phyloP scores from a whole-genome alignment of 208 protist genomes.

The Acanthamoeba castellanii region DNA sequence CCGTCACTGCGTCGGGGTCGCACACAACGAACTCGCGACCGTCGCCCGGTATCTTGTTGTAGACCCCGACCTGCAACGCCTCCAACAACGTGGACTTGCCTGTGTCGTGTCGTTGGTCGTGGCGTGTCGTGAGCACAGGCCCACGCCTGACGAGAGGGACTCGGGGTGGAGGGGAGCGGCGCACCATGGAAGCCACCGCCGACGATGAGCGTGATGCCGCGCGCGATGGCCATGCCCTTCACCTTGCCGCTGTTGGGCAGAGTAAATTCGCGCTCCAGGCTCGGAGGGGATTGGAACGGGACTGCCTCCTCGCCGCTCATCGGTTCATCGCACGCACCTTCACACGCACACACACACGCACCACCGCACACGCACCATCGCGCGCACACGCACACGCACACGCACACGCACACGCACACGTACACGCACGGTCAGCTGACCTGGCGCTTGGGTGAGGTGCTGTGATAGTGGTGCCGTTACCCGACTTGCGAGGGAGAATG shows the following conservation, averaged over 20 bases:
- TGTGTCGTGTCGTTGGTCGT: neutral
- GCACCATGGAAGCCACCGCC: constrained; percentile 95
- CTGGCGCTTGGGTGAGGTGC: neutral
- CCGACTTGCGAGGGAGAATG: constrained; percentile 93
- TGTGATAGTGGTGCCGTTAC: constrained; percentile 71
- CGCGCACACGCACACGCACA: too few species aligned
- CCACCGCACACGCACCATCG: too few species aligned
- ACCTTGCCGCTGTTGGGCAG: constrained; percentile 90
- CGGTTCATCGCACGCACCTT: constrained; percentile 89
- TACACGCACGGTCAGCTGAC: neutral
- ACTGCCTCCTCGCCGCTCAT: constrained; percentile 88
- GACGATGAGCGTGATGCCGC: constrained; percentile 95
- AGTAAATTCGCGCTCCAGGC: constrained; percentile 87
- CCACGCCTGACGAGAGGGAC: too few species aligned
- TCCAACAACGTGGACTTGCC: constrained; percentile 95
- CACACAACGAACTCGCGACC: constrained; percentile 93
- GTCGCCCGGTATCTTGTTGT: constrained; percentile 95
- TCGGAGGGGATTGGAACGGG: constrained; percentile 90
- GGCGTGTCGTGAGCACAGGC: too few species aligned
- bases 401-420: too few species aligned
- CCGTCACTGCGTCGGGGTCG: constrained; percentile 84
- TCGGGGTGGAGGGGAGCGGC: neutral
- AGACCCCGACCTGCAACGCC: constrained; percentile 94
- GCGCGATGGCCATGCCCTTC: constrained; percentile 93
- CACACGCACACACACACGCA: too few species aligned